A percentile compares a stretch with the other conserved stretches of the same genome.
Conservation (phyloP, 75 land plant genomes). For the Pinus tabuliformis region DNA sequence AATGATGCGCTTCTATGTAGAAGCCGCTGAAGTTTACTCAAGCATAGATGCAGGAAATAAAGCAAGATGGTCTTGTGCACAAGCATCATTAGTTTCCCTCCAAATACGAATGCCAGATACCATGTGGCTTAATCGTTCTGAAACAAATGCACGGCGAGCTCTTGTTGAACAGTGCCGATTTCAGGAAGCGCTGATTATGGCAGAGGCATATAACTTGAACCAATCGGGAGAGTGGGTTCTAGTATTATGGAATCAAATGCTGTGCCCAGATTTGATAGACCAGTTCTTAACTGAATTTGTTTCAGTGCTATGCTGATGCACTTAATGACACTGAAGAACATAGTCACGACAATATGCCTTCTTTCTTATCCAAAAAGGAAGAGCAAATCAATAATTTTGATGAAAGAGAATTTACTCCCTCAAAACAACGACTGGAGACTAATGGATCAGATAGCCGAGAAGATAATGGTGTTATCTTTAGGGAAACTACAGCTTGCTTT, state of each 20-base stretch:
- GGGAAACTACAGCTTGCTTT: no score
- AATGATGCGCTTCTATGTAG: constrained; percentile 78
- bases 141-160: constrained; percentile 76
- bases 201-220: constrained; percentile 87
- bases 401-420: neutral
- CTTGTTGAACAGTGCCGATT: constrained; percentile 90
- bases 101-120: constrained; percentile 92
- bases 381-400: neutral
- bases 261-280: constrained; percentile 72
- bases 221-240: constrained; percentile 90
- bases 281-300: constrained; percentile 88
- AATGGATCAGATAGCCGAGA: neutral
- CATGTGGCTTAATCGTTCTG: constrained; percentile 70
- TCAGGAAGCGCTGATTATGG: constrained; percentile 92
- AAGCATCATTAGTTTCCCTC: constrained; percentile 84
- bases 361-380: neutral
- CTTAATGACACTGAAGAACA: neutral
- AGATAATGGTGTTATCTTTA: no score
- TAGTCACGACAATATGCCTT: neutral
- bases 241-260: constrained; percentile 94
- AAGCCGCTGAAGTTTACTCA: constrained; percentile 90
- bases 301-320: constrained; percentile 39
- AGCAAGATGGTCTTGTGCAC: constrained; percentile 77
- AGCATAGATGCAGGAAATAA: constrained; percentile 87
- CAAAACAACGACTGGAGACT: neutral